Percentiles rank a stretch among this genome's conserved stretches.
Evolutionary conservation across 495 filamentous ascomycete genomes (phyloP).

Genomic region (Podospora pseudocomata): DNA sequence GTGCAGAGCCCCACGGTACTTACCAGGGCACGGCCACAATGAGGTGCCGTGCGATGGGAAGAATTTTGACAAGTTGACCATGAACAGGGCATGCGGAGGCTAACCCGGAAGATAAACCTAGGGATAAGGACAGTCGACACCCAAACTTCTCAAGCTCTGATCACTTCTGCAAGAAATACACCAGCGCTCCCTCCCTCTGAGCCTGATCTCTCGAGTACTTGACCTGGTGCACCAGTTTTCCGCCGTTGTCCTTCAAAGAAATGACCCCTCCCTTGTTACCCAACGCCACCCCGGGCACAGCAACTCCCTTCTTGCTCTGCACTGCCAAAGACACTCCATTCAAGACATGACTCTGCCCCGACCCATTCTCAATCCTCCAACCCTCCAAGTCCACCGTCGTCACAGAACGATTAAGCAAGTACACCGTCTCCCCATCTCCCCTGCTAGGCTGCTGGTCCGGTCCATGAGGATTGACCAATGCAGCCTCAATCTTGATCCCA

Average conservation of each 20-base stretch:
- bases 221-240: slow-evolving; percentile 10
- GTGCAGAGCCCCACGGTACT: too few relatives aligned
- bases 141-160: background rate
- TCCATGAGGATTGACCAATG: slow-evolving; percentile 23
- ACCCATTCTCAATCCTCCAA: slow-evolving; percentile 22
- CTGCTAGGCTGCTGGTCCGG: slow-evolving; percentile 14
- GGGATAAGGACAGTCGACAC: too few relatives aligned
- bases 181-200: slow-evolving; percentile 4
- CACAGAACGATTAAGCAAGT: slow-evolving; percentile 15
- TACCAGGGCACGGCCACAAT: too few relatives aligned
- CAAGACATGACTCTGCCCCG: slow-evolving; percentile 12
- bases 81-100: too few relatives aligned
- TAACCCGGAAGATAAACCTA: too few relatives aligned
- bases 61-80: too few relatives aligned
- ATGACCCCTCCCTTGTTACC: slow-evolving; percentile 8
- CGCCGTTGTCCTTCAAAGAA: slow-evolving; percentile 7
- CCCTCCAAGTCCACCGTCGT: slow-evolving; percentile 17
- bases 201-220: slow-evolving; percentile 5
- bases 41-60: too few relatives aligned
- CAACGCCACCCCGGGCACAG: slow-evolving; percentile 16
- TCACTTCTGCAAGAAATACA: slow-evolving; percentile 5
- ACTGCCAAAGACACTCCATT: slow-evolving; percentile 9
- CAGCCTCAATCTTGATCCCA: slow-evolving; percentile 10
- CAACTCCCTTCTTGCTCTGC: slow-evolving; percentile 7
- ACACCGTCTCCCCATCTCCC: slow-evolving; percentile 18